Conservation (phyloP, 164 flowering plant genomes). For the Euptelea pleiosperma region DNA sequence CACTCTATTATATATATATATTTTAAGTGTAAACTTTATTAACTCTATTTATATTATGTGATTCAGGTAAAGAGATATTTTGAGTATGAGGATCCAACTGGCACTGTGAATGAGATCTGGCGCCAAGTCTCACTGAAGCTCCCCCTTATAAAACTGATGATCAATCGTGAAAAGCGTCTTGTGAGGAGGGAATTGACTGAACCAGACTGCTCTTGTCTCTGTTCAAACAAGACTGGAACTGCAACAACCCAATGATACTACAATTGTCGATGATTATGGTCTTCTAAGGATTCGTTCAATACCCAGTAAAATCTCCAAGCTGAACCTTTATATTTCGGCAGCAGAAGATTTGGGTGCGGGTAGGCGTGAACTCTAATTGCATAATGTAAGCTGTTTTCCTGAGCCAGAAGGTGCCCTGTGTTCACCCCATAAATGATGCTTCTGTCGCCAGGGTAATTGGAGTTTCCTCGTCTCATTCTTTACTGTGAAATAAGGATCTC, state of each 20-base stretch:
- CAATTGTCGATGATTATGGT: neutral
- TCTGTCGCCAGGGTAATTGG: neutral
- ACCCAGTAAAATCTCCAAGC: neutral
- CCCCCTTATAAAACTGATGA: slow-evolving; percentile 73
- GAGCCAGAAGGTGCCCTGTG: neutral
- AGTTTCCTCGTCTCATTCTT: neutral
- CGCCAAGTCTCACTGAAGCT: slow-evolving; percentile 83
- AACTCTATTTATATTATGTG: slow-evolving; percentile 6
- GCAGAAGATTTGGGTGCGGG: neutral
- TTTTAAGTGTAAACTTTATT: too few relatives aligned
- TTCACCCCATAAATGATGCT: neutral
- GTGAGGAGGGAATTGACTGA: slow-evolving; percentile 47
- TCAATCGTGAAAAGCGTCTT: slow-evolving; percentile 83
- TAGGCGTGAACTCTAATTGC: neutral
- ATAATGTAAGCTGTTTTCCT: neutral
- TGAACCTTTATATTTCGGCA: neutral
- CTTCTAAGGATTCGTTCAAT: neutral
- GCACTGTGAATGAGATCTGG: slow-evolving; percentile 88
- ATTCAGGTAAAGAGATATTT: slow-evolving; percentile 73
- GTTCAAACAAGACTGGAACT: slow-evolving; percentile 57
- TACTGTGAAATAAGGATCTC: too few relatives aligned
- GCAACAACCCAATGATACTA: slow-evolving; percentile 12
- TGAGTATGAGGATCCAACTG: slow-evolving; percentile 71
- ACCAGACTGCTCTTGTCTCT: slow-evolving; percentile 76
- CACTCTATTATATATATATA: too few relatives aligned